Conservation (phyloP, 1,284 basidiomycete genomes). For the Moesziomyces sp. region DNA sequence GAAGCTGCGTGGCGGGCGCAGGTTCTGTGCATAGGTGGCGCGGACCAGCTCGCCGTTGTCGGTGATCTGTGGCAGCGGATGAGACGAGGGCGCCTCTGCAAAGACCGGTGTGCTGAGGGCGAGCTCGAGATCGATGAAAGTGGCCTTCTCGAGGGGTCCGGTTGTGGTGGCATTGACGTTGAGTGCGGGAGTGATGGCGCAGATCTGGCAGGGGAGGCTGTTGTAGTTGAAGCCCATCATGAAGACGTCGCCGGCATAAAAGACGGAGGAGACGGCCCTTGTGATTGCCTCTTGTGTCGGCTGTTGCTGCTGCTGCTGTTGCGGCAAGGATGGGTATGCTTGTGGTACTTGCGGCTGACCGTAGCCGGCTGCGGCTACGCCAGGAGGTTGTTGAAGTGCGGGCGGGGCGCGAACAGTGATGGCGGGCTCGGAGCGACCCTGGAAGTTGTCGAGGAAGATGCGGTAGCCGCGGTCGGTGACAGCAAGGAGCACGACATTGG, state of each 20-base stretch:
- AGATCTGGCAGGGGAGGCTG: conserved; percentile 37
- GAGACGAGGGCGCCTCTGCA: conserved; percentile 42
- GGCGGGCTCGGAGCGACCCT: conserved; percentile 51
- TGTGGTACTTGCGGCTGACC: conserved; percentile 2
- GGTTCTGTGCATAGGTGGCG: conserved; percentile 83
- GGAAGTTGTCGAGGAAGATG: conserved; percentile 64
- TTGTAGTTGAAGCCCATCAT: conserved; percentile 57
- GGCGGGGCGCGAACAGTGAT: conserved; percentile 45
- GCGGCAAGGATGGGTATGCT: conserved; percentile 8
- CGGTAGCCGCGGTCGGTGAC: conserved; percentile 64
- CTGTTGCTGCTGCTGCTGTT: conserved; percentile 18
- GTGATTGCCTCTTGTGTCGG: conserved; percentile 26
- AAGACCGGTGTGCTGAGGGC: conserved; percentile 53
- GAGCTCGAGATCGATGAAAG: conserved; percentile 48
- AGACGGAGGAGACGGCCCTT: conserved; percentile 45
- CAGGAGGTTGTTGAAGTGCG: conserved; percentile 43
- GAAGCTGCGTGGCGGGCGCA: conserved; percentile 79
- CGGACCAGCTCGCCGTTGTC: conserved; percentile 71
- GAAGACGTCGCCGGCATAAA: conserved; percentile 47
- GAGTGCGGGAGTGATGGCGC: conserved; percentile 45
- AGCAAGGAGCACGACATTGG: conserved; percentile 58
- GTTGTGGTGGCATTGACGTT: conserved; percentile 31
- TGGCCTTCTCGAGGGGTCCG: conserved; percentile 46
- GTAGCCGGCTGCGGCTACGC: conserved; percentile 21
- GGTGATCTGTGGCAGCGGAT: conserved; percentile 19